Percentiles rank a stretch among this genome's conserved stretches.
phyloP scores from a whole-genome alignment of 352 stramenopile genomes.

The Hyaloperonospora brassicae region DNA sequence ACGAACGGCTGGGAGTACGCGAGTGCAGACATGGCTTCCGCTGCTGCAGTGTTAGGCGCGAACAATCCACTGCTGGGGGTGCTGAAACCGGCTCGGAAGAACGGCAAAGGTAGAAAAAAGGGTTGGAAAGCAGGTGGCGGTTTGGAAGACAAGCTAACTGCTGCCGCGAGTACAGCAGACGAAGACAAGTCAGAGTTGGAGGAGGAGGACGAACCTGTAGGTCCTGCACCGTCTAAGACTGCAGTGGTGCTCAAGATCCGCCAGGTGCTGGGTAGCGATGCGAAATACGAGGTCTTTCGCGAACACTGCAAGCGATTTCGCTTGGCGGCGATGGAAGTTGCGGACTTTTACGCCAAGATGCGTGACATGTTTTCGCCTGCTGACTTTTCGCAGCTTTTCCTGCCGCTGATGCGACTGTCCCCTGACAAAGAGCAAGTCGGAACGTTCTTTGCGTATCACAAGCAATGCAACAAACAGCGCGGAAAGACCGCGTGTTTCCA shows the following conservation, averaged over 20 bases:
- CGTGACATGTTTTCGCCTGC: conserved; percentile 44
- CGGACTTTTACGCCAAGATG: conserved; percentile 70
- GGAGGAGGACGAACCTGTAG: conserved; percentile 28
- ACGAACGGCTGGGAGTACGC: conserved; percentile 64
- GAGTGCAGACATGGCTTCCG: conserved; percentile 44
- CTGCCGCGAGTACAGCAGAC: conserved; percentile 7
- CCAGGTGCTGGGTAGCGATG: conserved; percentile 63
- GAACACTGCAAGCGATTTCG: conserved; percentile 71
- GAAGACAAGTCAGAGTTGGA: conserved; percentile 32
- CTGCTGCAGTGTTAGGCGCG: conserved; percentile 55
- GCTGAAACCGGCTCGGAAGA: conserved; percentile 72
- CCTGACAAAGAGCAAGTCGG: conserved; percentile 59
- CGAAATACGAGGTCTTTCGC: conserved; percentile 80
- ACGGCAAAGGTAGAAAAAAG: conserved; percentile 47
- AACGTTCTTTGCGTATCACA: conserved; percentile 56
- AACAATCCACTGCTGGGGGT: conserved; percentile 80
- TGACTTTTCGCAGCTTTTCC: conserved; percentile 71
- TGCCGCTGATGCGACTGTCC: conserved; percentile 67
- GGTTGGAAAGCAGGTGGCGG: conserved; percentile 20
- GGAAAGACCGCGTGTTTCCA: conserved; percentile 36
- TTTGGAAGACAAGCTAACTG: conserved; percentile 47
- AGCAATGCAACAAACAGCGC: conserved; percentile 35
- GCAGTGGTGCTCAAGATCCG: conserved; percentile 72
- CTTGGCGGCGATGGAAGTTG: conserved; percentile 41
- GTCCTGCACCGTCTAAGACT: conserved; percentile 49